Evolutionary conservation across 176 grass and related monocot genomes (phyloP), one percentile per base, ranked within the genome.

Genomic region (Zea luxurians): DNA sequence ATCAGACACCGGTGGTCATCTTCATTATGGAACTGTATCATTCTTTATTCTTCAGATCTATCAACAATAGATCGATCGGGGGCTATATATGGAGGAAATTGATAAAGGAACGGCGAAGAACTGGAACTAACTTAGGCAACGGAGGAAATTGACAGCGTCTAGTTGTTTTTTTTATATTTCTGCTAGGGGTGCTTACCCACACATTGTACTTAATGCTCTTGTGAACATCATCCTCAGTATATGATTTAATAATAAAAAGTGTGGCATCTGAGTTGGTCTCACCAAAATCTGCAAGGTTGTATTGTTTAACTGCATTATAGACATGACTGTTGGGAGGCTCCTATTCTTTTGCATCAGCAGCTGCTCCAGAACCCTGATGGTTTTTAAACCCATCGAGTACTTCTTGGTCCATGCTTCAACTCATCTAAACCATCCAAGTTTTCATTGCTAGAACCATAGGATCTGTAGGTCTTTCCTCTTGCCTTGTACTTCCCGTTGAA

Each of bases 161-260:
- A 96, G 87, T 37, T 90, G 92, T 58, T 92, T 96, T 27, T 27
- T 27, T 27, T 27, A 27, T 0, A 77, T 96, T 96, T 61, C 93
- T 85, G 70, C 78, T 86, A 37, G 89, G 87, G 12, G 92, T 95
- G 74, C 92, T 95, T 67, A 89, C 89, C 92, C 92, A 95, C 54
- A 95, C 83, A 83, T 83, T 82, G 71, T 94, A 91, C 62, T 94
- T 94, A 27, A 93, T 90, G 82, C 91, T 91, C 82, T 93, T 93
- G 81, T 93, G 91, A 83, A 93, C 74, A 93, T 91, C 86, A 73
- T 95, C 92, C 79, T 95, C 92, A n/a, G 89, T 91, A 85, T 95
- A 95, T 77, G 92, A 95, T 71, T 95, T 95, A 60, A 95, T 95
- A 46, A 95, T 62, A 37, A 96, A 94, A 78, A 91, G 88, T 66